Percentiles rank a stretch among this genome's conserved stretches.
These are phyloP conservation scores for Fusarium sp. DNA, from an alignment of 2,329 filamentous ascomycete genomes.

Conservation along the genomic window DNA sequence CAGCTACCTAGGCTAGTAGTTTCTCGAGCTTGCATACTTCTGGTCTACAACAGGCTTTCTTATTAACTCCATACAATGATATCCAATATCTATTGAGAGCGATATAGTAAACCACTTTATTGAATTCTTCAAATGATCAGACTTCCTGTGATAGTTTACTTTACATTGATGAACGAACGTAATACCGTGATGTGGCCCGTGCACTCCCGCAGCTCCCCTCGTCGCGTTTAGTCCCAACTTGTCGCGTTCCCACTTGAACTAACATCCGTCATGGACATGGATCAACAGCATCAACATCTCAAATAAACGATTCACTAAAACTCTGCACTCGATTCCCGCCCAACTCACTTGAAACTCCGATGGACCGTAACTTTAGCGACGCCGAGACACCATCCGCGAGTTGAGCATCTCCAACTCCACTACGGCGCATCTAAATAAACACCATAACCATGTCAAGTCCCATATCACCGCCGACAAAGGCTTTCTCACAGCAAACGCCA, in stretches of 20 bases:
- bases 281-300: slow-evolving; percentile 33
- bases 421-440: slow-evolving; percentile 30
- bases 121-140: neutral
- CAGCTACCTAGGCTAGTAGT: no score
- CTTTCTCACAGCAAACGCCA: slow-evolving; percentile 26
- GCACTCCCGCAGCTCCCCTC: slow-evolving; percentile 13
- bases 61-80: no score
- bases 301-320: neutral
- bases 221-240: slow-evolving; percentile 29
- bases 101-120: no score
- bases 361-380: neutral
- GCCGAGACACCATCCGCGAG: neutral
- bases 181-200: slow-evolving; percentile 19
- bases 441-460: slow-evolving; percentile 34
- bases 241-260: slow-evolving; percentile 35
- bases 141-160: no score
- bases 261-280: slow-evolving; percentile 38
- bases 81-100: no score
- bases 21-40: no score
- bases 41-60: no score
- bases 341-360: neutral
- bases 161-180: no score
- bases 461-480: slow-evolving; percentile 29
- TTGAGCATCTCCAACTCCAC: slow-evolving; percentile 4
- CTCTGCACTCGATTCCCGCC: neutral